These are phyloP conservation scores for Dictyostelium capitatum DNA, from an alignment of 78 protist species.

Conservation along the genomic window DNA sequence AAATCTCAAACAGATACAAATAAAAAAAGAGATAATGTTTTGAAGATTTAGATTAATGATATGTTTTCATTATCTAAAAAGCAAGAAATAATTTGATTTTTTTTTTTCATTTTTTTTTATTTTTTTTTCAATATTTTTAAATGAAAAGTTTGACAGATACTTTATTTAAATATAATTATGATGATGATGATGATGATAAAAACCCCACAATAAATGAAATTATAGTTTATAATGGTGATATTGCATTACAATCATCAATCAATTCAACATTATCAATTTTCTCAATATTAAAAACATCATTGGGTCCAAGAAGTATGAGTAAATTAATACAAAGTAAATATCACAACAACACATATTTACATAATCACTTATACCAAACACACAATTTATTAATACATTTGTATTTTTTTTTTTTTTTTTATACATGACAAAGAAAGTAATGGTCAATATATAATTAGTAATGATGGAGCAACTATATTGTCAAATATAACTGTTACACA, in stretches of 20 bases:
- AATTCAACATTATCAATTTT: slow-evolving; percentile 9
- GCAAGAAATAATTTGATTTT: too few relatives aligned
- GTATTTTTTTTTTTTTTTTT: not conserved
- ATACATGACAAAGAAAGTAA: not conserved
- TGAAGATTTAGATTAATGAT: too few relatives aligned
- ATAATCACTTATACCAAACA: not conserved
- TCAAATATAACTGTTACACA: slow-evolving; percentile 97
- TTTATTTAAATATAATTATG: too few relatives aligned
- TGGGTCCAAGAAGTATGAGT: slow-evolving; percentile 73
- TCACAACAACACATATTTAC: too few relatives aligned
- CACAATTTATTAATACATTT: not conserved
- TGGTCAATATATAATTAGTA: slow-evolving; percentile 94
- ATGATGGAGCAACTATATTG: slow-evolving; percentile 99
- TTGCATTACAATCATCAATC: slow-evolving; percentile 24
- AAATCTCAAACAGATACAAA: too few relatives aligned
- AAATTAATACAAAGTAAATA: slow-evolving; percentile 53
- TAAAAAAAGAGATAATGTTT: too few relatives aligned
- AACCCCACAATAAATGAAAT: not conserved
- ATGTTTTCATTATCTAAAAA: too few relatives aligned
- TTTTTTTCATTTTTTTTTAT: too few relatives aligned
- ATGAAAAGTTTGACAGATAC: not conserved
- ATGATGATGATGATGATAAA: not conserved
- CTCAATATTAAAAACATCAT: slow-evolving; percentile 23
- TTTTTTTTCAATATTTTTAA: too few relatives aligned
- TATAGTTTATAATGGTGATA: not conserved